These are phyloP conservation scores for Pistacia atlantica DNA, from an alignment of 345 rosid species.

Conservation along the genomic window DNA sequence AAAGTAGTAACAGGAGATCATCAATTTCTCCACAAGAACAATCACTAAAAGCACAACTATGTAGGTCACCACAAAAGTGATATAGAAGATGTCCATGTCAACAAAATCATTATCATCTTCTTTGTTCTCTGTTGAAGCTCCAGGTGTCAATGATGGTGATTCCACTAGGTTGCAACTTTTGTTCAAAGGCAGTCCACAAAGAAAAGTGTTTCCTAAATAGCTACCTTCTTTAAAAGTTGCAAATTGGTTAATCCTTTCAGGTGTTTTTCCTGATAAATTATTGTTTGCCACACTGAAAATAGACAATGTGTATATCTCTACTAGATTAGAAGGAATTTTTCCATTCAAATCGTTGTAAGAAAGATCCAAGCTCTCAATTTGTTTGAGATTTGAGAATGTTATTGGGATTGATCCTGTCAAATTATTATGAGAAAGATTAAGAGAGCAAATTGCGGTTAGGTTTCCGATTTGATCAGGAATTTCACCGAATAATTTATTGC, in stretches of 20 bases:
- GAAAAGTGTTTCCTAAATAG: not conserved
- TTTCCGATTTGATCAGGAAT: too few relatives aligned
- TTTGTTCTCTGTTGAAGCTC: not conserved
- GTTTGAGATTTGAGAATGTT: too few relatives aligned
- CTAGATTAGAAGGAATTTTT: too few relatives aligned
- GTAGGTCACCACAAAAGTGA: not conserved
- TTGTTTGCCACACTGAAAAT: too few relatives aligned
- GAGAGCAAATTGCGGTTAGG: too few relatives aligned
- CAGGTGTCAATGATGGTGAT: not conserved
- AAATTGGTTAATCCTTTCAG: not conserved
- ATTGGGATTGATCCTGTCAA: too few relatives aligned
- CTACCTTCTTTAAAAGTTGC: not conserved
- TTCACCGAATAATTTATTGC: conserved; percentile 27
- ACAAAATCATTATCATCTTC: not conserved
- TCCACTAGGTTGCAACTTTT: not conserved
- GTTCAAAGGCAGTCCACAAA: not conserved
- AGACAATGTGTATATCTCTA: too few relatives aligned
- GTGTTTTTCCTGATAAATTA: conserved; percentile 28
- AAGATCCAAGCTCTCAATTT: too few relatives aligned
- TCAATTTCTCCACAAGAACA: not conserved
- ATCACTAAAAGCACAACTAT: not conserved
- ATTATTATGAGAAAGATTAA: too few relatives aligned
- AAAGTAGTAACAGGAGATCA: not conserved
- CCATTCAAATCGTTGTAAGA: too few relatives aligned
- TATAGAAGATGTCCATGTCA: not conserved